Percentiles rank a stretch among this genome's conserved stretches.
These are phyloP conservation scores for Saccharomycopsis malanga DNA, from an alignment of 805 yeast genomes.

Conservation along the genomic window DNA sequence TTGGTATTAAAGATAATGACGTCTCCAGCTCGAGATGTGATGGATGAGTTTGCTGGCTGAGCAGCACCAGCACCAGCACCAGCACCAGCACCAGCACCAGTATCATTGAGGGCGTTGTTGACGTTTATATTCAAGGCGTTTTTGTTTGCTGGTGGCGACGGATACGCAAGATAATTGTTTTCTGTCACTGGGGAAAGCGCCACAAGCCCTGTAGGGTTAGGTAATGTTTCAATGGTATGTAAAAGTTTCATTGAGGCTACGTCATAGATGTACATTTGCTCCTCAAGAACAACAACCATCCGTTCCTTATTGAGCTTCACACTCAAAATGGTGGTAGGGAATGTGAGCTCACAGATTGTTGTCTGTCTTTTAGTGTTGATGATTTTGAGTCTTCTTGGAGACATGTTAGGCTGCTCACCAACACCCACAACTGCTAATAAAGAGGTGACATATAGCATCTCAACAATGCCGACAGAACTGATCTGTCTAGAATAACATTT, in stretches of 20 bases:
- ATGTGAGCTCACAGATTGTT: constrained; percentile 64
- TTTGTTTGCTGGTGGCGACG: constrained; percentile 57
- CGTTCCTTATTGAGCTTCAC: constrained; percentile 62
- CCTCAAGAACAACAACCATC: constrained; percentile 51
- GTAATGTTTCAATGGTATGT: constrained; percentile 44
- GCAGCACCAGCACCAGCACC: neutral
- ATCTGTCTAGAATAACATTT: constrained; percentile 40
- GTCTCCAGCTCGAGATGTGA: constrained; percentile 41
- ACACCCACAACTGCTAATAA: constrained; percentile 65
- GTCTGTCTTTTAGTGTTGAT: constrained; percentile 65
- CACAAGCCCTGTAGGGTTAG: constrained; percentile 49
- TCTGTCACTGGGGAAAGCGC: constrained; percentile 51
- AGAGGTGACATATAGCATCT: constrained; percentile 72
- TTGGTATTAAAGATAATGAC: constrained; percentile 15
- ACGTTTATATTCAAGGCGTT: neutral
- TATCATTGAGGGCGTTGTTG: constrained; percentile 1
- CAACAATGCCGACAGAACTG: constrained; percentile 59
- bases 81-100: no score
- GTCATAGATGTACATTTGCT: constrained; percentile 67
- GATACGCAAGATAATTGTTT: constrained; percentile 57
- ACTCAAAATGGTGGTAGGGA: constrained; percentile 53
- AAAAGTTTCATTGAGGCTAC: constrained; percentile 61
- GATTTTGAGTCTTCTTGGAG: constrained; percentile 77
- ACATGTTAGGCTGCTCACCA: constrained; percentile 58
- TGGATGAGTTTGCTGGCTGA: constrained; percentile 18